Evolutionary conservation across 169 alveolate species (phyloP), one percentile per base, ranked within the genome.

Genomic region (Theileria annulata): DNA sequence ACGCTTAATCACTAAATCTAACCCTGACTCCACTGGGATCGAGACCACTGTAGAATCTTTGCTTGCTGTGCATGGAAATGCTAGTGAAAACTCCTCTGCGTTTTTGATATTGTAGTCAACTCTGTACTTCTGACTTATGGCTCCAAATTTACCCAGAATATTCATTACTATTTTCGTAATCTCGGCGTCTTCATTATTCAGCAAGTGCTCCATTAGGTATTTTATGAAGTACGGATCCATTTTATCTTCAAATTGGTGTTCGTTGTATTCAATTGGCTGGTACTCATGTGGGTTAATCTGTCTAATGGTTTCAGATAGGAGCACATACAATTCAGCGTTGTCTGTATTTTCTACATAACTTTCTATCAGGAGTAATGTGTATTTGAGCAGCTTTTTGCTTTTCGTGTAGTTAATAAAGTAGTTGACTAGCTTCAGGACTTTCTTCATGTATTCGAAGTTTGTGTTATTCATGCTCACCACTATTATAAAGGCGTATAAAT

Each of bases 201-300:
- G 23, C 25, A 62, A 15, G 4, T 62, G 37, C 25, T 37, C 31
- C 35, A 79, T 67, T 19, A 79, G 13, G 33, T 69, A 56, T 42
- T 79, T 79, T 19, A 71, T 2, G 37, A 79, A 69, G 70, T 66
- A 79, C 25, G 75, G 80, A 3, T 37, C 62, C 33, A 68, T 35
- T 35, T 13, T 58, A 28, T 79, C 63, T 23, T 67, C 58, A 17
- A 42, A 56, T 2, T 77, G 66, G 25, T 77, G 72, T 70, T 67
- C 48, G 19, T 77, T 78, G 10, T 31, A 71, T 0, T 75, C 85
- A 9, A 48, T 42, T 25, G 47, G 33, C 2, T 76, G 75, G 25
- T 67, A 63, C 30, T 79, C 87, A 62, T 42, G 30, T 15, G 80
- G 80, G 47, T 51, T 33, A 3, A 49, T 17, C 3, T 79, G 75